These are phyloP conservation scores for Jimgerdemannia flammicorona DNA, from an alignment of 192 early-diverging fungal species.

Conservation along the genomic window DNA sequence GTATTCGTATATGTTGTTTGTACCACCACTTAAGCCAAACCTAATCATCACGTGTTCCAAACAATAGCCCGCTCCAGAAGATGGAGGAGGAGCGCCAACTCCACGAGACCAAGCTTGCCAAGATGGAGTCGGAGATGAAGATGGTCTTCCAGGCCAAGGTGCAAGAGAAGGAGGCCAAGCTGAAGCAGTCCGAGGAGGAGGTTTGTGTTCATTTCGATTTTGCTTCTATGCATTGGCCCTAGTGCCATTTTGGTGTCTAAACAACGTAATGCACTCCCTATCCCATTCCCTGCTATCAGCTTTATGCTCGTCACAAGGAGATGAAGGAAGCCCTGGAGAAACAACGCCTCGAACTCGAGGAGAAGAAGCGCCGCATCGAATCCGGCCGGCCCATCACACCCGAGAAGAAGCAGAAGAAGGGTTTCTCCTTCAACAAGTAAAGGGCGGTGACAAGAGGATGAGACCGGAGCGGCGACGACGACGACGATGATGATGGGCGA, in stretches of 20 bases:
- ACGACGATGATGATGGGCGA: no score
- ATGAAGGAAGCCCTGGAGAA: slow-evolving; percentile 98
- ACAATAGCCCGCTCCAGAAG: slow-evolving; percentile 46
- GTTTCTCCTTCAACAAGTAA: slow-evolving; percentile 61
- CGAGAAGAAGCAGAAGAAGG: slow-evolving; percentile 71
- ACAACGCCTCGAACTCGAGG: slow-evolving; percentile 89
- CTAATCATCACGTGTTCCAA: background rate
- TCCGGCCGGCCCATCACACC: slow-evolving; percentile 65
- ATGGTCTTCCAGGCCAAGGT: slow-evolving; percentile 99
- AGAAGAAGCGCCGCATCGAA: slow-evolving; percentile 89
- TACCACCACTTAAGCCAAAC: no score
- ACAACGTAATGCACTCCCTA: background rate
- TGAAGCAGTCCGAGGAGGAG: slow-evolving; percentile 96
- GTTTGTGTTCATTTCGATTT: slow-evolving; percentile 10
- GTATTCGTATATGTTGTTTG: background rate
- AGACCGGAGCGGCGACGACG: no score
- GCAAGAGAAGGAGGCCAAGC: slow-evolving; percentile 95
- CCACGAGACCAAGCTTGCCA: slow-evolving; percentile 93
- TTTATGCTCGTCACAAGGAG: slow-evolving; percentile 95
- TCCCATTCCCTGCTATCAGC: slow-evolving; percentile 22
- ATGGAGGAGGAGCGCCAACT: slow-evolving; percentile 88
- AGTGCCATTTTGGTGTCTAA: no score
- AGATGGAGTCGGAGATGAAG: slow-evolving; percentile 99
- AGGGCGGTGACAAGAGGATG: background rate
- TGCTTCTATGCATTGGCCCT: no score